These are phyloP conservation scores for Colletotrichum sp. DNA, from an alignment of 2,329 filamentous ascomycete species.

Conservation along the genomic window DNA sequence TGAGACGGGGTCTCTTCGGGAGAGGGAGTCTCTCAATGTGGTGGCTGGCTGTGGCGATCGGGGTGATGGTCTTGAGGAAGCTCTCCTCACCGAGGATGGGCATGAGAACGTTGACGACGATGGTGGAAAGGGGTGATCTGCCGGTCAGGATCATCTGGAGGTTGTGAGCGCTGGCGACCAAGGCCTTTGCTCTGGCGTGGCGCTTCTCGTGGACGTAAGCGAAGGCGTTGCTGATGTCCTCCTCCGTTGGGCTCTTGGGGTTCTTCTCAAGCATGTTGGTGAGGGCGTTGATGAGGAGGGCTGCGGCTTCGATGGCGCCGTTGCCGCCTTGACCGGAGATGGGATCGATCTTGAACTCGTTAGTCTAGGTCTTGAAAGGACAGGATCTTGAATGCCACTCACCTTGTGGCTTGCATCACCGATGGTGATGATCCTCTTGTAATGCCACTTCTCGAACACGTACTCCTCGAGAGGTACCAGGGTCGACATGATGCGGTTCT, in stretches of 20 bases:
- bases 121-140: background rate
- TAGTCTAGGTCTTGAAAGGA: background rate
- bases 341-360: conserved; percentile 23
- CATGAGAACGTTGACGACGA: background rate
- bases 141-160: conserved; percentile 2
- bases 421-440: conserved; percentile 39
- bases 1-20: background rate
- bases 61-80: background rate
- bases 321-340: conserved; percentile 29
- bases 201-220: conserved; percentile 3
- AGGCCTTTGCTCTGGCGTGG: background rate
- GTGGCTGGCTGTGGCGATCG: background rate
- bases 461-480: conserved; percentile 33
- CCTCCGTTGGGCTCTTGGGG: background rate
- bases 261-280: background rate
- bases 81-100: background rate
- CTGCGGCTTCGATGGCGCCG: conserved; percentile 27
- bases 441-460: conserved; percentile 42
- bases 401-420: conserved; percentile 49
- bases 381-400: fast-evolving
- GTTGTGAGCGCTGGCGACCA: background rate
- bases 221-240: background rate
- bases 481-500: conserved; percentile 28
- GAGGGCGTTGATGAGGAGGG: conserved; percentile 23
- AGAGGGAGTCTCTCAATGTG: background rate